Evolutionary conservation across 2,329 filamentous ascomycete genomes (phyloP), one percentile per base, ranked within the genome.

Genomic region (Plenodomus lindquistii): DNA sequence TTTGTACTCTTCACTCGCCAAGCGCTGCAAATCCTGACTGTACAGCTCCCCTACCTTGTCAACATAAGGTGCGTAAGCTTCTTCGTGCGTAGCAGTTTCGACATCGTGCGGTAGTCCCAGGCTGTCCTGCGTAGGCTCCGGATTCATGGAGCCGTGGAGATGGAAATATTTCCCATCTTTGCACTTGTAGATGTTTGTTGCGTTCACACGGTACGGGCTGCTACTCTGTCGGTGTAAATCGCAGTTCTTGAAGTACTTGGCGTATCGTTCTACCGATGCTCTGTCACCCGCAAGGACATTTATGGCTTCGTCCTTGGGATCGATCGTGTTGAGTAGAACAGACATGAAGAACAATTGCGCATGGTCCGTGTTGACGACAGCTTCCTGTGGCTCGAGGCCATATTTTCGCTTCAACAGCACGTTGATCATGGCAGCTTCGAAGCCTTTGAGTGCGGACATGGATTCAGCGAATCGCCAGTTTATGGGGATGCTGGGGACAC

Each of bases 391-490:
- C 13, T 71, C 63, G 3, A 73, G 20, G 0, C 64, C 63, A 50
- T 81, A 81, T 50, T 80, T 80, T n/a, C 67, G 66, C 40, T 72
- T 69, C 7, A 81, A 44, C 9, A 81, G 60, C 1, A 70, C 68
- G 40, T 74, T 76, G 21, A 81, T 54, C 52, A 80, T 68, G 0
- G 73, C 71, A 8, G 77, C 79, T 56, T 81, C 78, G 16, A 79
- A 62, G 1, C 67, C 79, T 57, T 81, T 81, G 21, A 81, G 54
- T 1, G 77, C 68, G 0, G 79, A 73, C 1, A 80, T 75, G 39
- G 78, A 80, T 59, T 83, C 81, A 2, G 80, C 79, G 42, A 82
- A 80, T 2, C 80, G 72, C 80, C 81, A 83, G 42, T 80, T 81
- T 61, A 83, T 78, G 0, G 80, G 79, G 9, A 82, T 73, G 37